Base-by-base conservation (phyloP, 1,284 basidiomycete genomes). In the Rhodotorula sp. region DNA sequence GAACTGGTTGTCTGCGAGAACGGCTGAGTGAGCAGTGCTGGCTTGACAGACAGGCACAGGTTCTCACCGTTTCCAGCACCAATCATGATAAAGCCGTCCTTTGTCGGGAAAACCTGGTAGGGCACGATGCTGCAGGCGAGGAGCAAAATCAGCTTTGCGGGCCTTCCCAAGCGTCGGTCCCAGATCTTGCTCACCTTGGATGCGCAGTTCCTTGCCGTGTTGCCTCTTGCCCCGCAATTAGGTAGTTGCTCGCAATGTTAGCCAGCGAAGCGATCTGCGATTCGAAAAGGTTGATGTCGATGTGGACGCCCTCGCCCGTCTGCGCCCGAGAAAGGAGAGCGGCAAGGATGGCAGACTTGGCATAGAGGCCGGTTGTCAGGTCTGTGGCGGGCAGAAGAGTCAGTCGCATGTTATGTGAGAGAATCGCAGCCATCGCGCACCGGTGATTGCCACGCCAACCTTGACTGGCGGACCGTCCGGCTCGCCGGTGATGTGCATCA, bases 401-500 rank as follows among this genome's bases (percentile, higher is more conserved):
- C 12, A 48, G 53, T 9, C 7, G 19, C 25, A 90, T 89, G 0
- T 21, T 95, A 92, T 9, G 19, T 1, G 23, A 14, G 53, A 78
- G 78, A n/a, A 41, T 8, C 13, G 16, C 4, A 34, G 34, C 34
- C 5, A 34, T 34, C 8, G 25, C 66, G 25, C 0, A 67, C 46
- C 62, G 25, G 77, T 77, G 25, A 76, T 74, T 2, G 78, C 77
- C 27, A 78, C 77, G 42, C 78, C 78, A 44, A 82, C 82, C 82
- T 97, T 97, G 80, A 89, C 91, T 1, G 94, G 95, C 21, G 88
- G 87, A 5, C 93, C 88, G 78, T 91, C 90, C 12, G 89, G 86
- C 82, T 97, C 95, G 59, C 94, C 94, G 14, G 95, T 97, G 78
- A 95, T 95, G 81, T 95, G 92, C 92, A 96, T 95, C 61, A 96